Evolutionary conservation across 257 asterid species (phyloP).

Genomic region (Solanum microdontum): DNA sequence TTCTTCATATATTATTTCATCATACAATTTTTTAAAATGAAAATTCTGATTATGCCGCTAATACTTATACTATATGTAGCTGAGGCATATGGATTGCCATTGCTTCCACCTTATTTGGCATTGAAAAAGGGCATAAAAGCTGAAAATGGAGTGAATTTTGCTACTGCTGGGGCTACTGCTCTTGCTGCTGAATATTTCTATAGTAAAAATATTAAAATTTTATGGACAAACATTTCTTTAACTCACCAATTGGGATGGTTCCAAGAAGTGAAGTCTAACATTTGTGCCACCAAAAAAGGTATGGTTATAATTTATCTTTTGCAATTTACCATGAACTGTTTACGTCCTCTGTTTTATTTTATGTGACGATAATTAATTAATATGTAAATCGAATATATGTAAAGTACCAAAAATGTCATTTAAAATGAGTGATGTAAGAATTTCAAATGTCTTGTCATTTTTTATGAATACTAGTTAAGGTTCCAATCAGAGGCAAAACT

Average conservation of each 20-base stretch:
- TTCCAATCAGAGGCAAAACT: background rate
- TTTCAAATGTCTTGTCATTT: background rate
- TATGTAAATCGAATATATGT: background rate
- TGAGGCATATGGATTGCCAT: slow-evolving; percentile 71
- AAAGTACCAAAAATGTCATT: background rate
- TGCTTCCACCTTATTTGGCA: slow-evolving; percentile 46
- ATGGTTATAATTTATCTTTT: background rate
- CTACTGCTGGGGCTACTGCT: slow-evolving; percentile 85
- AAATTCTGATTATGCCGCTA: background rate
- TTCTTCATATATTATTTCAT: background rate
- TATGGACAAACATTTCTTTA: slow-evolving; percentile 62
- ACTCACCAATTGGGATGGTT: slow-evolving; percentile 67
- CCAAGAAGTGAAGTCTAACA: slow-evolving; percentile 39
- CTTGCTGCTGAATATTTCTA: slow-evolving; percentile 53
- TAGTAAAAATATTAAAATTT: slow-evolving; percentile 36
- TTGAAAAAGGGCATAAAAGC: slow-evolving; percentile 18
- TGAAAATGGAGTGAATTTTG: slow-evolving; percentile 69
- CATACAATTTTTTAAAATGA: background rate
- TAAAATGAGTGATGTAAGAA: background rate
- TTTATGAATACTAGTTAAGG: background rate
- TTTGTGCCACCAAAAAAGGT: slow-evolving; percentile 56
- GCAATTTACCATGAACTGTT: background rate
- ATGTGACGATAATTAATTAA: background rate
- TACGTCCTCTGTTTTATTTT: background rate
- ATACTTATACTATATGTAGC: slow-evolving; percentile 21